Evolutionary conservation across 1,284 basidiomycete genomes (phyloP).

Genomic region (Schizophyllum amplum): DNA sequence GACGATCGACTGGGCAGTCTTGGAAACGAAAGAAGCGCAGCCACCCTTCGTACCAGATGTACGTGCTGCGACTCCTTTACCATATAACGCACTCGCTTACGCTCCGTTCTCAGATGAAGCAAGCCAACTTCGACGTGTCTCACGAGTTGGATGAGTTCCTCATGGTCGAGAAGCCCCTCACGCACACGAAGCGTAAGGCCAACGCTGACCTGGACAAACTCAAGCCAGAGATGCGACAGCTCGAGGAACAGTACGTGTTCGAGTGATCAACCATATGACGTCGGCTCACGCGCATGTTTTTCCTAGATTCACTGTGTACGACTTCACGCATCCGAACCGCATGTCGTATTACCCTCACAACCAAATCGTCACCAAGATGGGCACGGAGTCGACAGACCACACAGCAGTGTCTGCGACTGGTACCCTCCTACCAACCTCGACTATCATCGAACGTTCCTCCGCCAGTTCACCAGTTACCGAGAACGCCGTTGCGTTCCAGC

Average conservation of each 20-base stretch:
- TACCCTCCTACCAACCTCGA: conserved; percentile 34
- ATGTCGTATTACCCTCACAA: conserved; percentile 77
- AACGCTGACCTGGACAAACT: conserved; percentile 80
- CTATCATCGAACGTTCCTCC: conserved; percentile 31
- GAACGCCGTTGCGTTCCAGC: neutral
- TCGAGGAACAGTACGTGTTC: conserved; percentile 81
- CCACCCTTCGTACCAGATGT: conserved; percentile 92
- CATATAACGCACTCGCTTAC: conserved; percentile 8
- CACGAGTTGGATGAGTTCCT: conserved; percentile 96
- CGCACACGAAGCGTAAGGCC: conserved; percentile 83
- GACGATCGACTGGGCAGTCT: conserved; percentile 70
- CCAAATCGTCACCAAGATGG: conserved; percentile 42
- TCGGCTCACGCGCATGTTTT: conserved; percentile 4
- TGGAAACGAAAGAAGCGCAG: conserved; percentile 69
- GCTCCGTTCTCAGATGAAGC: conserved; percentile 58
- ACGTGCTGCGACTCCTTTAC: conserved; percentile 25
- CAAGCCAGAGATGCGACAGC: conserved; percentile 83
- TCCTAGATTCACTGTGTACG: conserved; percentile 68
- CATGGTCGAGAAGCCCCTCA: conserved; percentile 94
- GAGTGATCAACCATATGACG: neutral
- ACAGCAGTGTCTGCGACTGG: conserved; percentile 28
- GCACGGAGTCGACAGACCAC: conserved; percentile 33
- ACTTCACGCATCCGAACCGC: conserved; percentile 57
- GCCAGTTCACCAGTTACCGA: neutral
- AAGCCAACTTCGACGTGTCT: conserved; percentile 94